Percentiles rank a stretch among this genome's conserved stretches.
These are phyloP conservation scores for Aspergillus niger DNA, from an alignment of 2,329 filamentous ascomycete genomes.

Conservation along the genomic window DNA sequence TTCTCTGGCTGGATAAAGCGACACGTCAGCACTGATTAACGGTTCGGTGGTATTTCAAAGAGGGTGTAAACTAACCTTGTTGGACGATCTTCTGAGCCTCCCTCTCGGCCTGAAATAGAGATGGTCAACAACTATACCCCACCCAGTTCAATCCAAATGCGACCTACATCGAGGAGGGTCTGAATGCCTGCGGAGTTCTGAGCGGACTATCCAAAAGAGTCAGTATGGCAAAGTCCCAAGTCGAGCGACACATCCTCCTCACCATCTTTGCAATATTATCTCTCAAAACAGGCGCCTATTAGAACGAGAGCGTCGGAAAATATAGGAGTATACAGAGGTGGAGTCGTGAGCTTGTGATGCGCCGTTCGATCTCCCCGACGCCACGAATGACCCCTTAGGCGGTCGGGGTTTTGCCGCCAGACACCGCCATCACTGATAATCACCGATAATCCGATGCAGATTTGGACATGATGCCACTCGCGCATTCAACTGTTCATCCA, in stretches of 20 bases:
- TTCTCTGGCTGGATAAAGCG: slow-evolving; percentile 69
- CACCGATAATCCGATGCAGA: slow-evolving; percentile 16
- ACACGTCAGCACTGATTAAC: slow-evolving; percentile 22
- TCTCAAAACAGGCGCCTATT: slow-evolving; percentile 8
- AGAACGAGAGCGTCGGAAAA: slow-evolving; percentile 12
- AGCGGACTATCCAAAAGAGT: slow-evolving; percentile 67
- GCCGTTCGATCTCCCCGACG: slow-evolving; percentile 28
- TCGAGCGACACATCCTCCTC: slow-evolving; percentile 11
- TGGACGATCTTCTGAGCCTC: slow-evolving; percentile 99
- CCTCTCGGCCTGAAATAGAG: slow-evolving; percentile 74
- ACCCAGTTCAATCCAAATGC: background rate
- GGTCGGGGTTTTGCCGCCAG: slow-evolving; percentile 37
- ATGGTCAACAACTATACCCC: slow-evolving; percentile 15
- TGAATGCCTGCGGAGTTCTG: slow-evolving; percentile 99
- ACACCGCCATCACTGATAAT: slow-evolving; percentile 35
- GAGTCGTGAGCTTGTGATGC: slow-evolving; percentile 32
- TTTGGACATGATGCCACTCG: slow-evolving; percentile 4
- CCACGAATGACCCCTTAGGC: slow-evolving; percentile 37
- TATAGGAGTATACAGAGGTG: slow-evolving; percentile 20
- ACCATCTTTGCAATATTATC: slow-evolving; percentile 31
- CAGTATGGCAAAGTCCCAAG: slow-evolving; percentile 10
- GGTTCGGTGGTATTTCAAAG: background rate
- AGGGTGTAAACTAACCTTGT: slow-evolving; percentile 65
- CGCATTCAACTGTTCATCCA: background rate
- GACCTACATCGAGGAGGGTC: slow-evolving; percentile 91